These are phyloP conservation scores for Aureobasidium lini DNA, from an alignment of 2,329 filamentous ascomycete species.

Conservation along the genomic window DNA sequence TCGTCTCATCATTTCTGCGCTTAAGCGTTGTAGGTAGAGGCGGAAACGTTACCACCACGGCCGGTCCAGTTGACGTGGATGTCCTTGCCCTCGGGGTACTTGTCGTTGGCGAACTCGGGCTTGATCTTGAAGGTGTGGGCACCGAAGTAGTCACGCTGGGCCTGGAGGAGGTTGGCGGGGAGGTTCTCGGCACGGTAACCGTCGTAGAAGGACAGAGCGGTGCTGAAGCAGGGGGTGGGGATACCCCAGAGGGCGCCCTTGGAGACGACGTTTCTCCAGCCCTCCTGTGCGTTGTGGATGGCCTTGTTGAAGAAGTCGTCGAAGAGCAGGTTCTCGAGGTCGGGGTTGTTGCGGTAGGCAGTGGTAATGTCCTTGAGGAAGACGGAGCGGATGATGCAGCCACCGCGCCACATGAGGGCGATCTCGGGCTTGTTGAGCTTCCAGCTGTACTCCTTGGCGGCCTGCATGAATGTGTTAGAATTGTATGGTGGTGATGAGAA, in stretches of 20 bases:
- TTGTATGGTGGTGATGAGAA: neutral
- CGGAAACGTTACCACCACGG: constrained; percentile 92
- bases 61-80: constrained; percentile 99
- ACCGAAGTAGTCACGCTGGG: constrained; percentile 99
- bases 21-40: constrained; percentile 96
- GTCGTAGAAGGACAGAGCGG: constrained; percentile 96
- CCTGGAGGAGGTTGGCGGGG: constrained; percentile 96
- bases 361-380: constrained; percentile 99
- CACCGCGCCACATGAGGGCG: constrained; percentile 99
- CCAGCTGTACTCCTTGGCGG: constrained; percentile 92
- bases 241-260: constrained; percentile 92
- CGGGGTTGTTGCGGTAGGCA: constrained; percentile 87
- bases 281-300: constrained; percentile 86
- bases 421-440: constrained; percentile 99
- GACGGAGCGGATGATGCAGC: constrained; percentile 98
- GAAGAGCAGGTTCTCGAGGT: constrained; percentile 96
- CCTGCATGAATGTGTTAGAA: constrained; percentile 46
- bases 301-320: constrained; percentile 99
- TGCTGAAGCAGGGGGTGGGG: constrained; percentile 92
- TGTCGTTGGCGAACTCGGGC: constrained; percentile 41
- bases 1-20: constrained; percentile 11
- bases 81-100: constrained; percentile 78
- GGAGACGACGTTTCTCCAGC: constrained; percentile 85
- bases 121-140: constrained; percentile 49
- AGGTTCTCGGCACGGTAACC: constrained; percentile 96